Percentiles rank a stretch among this genome's conserved stretches.
These are phyloP conservation scores for Fusarium sp. DNA, from an alignment of 2,329 filamentous ascomycete genomes.

Conservation along the genomic window DNA sequence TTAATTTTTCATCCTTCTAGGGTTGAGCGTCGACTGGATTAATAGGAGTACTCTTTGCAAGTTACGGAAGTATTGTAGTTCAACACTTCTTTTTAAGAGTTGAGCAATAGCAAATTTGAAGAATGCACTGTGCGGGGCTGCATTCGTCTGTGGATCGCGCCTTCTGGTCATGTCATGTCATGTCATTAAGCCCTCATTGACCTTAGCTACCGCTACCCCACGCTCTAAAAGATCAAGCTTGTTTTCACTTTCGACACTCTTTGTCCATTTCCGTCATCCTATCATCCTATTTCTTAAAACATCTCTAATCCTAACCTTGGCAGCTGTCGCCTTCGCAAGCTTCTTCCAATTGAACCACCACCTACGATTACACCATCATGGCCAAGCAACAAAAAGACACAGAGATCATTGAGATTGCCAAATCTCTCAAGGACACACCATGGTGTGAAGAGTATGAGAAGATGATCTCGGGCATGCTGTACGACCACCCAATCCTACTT, in stretches of 20 bases:
- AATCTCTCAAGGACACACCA: slow-evolving; percentile 28
- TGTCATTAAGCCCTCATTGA: slow-evolving; percentile 9
- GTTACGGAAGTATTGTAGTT: too few relatives aligned
- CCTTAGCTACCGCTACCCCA: slow-evolving; percentile 8
- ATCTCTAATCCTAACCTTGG: neutral
- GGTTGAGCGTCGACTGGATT: too few relatives aligned
- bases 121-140: neutral
- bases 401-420: slow-evolving; percentile 43
- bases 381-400: slow-evolving; percentile 36
- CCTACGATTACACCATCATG: slow-evolving; percentile 16
- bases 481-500: neutral
- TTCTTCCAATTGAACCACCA: fast-evolving
- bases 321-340: fast-evolving
- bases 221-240: neutral
- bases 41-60: too few relatives aligned
- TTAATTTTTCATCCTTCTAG: too few relatives aligned
- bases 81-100: too few relatives aligned
- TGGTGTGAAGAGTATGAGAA: slow-evolving; percentile 47
- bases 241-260: neutral
- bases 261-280: neutral
- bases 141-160: neutral
- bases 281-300: fast-evolving
- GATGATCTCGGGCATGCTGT: slow-evolving; percentile 49
- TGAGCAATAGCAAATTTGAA: too few relatives aligned
- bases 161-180: neutral